Percentiles rank a stretch among this genome's conserved stretches.
Evolutionary conservation across 176 grass and related monocot species (phyloP).

Genomic region (Puya raimondii): DNA sequence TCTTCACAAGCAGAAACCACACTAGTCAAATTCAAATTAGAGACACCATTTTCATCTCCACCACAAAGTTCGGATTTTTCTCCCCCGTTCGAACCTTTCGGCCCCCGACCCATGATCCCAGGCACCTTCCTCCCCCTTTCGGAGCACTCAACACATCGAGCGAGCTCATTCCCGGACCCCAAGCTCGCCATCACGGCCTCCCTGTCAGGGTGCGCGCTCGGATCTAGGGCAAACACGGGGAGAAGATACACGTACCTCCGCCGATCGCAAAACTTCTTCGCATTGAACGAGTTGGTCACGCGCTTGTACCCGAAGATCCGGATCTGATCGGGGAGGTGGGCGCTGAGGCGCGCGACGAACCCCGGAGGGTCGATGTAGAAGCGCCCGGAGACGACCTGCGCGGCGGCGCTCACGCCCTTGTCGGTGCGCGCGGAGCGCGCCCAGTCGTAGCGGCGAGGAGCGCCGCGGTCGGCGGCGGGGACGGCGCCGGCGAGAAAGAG

Average conservation of each 20-base stretch:
- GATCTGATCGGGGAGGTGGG: slow-evolving; percentile 63
- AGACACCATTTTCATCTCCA: slow-evolving; percentile 5
- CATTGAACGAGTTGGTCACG: slow-evolving; percentile 73
- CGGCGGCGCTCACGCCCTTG: slow-evolving; percentile 80
- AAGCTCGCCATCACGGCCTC: slow-evolving; percentile 74
- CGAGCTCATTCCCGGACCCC: slow-evolving; percentile 64
- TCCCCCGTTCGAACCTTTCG: slow-evolving; percentile 15
- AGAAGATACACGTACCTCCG: slow-evolving; percentile 79
- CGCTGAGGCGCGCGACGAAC: slow-evolving; percentile 61
- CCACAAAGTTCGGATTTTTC: slow-evolving; percentile 20
- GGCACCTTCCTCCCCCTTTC: slow-evolving; percentile 86
- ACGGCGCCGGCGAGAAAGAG: slow-evolving; percentile 70
- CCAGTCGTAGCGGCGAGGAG: slow-evolving; percentile 65
- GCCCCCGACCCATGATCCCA: slow-evolving; percentile 46
- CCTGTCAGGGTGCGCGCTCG: slow-evolving; percentile 62
- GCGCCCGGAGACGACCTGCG: slow-evolving; percentile 86
- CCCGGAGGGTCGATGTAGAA: slow-evolving; percentile 77
- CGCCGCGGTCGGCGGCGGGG: slow-evolving; percentile 45
- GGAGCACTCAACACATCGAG: slow-evolving; percentile 74
- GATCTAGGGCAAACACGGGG: slow-evolving; percentile 69
- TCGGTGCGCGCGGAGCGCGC: slow-evolving; percentile 82
- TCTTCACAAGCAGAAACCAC: not conserved
- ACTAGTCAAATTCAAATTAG: slow-evolving; percentile 1
- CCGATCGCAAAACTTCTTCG: slow-evolving; percentile 89
- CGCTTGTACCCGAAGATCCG: slow-evolving; percentile 66